phyloP scores from a whole-genome alignment of 371 early-diverging fungal species.

The Blyttiomyces sp. region DNA sequence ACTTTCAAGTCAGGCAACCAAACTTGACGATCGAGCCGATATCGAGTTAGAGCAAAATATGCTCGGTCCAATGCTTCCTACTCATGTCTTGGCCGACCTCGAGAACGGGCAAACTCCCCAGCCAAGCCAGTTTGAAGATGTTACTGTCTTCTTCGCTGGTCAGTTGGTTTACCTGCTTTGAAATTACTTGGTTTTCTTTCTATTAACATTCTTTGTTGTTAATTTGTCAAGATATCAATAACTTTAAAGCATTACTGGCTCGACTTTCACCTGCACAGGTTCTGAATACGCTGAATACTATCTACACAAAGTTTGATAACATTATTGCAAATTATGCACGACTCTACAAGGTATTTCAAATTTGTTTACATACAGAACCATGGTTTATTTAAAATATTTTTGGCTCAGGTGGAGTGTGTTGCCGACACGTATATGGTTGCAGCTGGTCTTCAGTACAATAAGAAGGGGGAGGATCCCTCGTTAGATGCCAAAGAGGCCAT shows the following conservation, averaged over 20 bases:
- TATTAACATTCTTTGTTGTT: not conserved
- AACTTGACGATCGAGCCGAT: not conserved
- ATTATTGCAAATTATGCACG: too few relatives aligned
- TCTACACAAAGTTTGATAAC: conserved; percentile 40
- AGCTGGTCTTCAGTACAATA: too few relatives aligned
- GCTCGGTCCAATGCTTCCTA: conserved; percentile 22
- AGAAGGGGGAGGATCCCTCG: too few relatives aligned
- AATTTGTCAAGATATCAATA: too few relatives aligned
- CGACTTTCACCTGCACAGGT: conserved; percentile 23
- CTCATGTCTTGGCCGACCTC: conserved; percentile 21
- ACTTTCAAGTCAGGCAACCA: not conserved
- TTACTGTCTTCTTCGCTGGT: conserved; percentile 40
- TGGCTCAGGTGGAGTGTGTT: conserved; percentile 19
- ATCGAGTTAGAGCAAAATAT: not conserved
- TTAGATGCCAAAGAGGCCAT: too few relatives aligned
- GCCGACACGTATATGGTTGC: conserved; percentile 31
- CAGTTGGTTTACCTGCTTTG: not conserved
- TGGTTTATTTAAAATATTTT: too few relatives aligned
- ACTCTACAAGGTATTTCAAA: too few relatives aligned
- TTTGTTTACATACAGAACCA: too few relatives aligned
- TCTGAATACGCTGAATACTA: conserved; percentile 33
- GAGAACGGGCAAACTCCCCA: conserved; percentile 15
- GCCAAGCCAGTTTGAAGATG: conserved; percentile 20
- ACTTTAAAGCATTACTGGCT: conserved; percentile 33
- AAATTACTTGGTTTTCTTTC: not conserved